Base-by-base conservation (phyloP, 2,329 filamentous ascomycete genomes). In the Claviceps pusilla region DNA sequence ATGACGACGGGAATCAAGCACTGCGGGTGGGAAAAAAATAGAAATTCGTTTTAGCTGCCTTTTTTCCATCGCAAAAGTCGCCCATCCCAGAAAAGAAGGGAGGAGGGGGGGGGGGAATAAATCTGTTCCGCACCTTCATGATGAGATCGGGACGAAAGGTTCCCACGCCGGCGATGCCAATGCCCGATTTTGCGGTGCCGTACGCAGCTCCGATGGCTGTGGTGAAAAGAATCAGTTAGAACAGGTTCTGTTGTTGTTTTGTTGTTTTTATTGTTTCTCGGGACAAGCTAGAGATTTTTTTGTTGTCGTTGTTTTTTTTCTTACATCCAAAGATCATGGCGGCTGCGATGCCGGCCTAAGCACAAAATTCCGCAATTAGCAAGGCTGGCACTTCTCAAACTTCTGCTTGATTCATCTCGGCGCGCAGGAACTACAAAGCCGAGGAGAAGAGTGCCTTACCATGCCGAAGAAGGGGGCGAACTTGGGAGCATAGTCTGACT, bases 1-100 rank as follows among this genome's bases (percentile, higher is more conserved):
- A 98, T 98, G 76, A 98, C 84, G 60, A 93, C 87, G 58, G 87
- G 87, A 62, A 91, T 90, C 53, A 91, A 75, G 55, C 85, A 90
- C 86, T 89, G 62, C 28, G 7, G 7, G 19, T 24, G 28, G 5
- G 24, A 24, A 24, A 24, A 3, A 35, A 12, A 33, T 7, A 5
- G 39, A 41, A n/a, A n/a, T 41, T 41, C 9, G 4, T 41, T 7
- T 41, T n/a, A 41, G 39, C 39, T 16, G 2, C 14, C 14, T 14
- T 31, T 29, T 3, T 45, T 24, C 42, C 1, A 9, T 31, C 28
- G 31, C 7, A 29, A n/a, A 39, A 24, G 48, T 16, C 10, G 9
- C 14, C 14, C 19, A 11, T 28, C 29, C 16, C 24, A 28, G 35
- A 37, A 37, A 37, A 33, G 10, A 31, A 16, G 5, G 43, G 4